Percentiles rank a stretch among this genome's conserved stretches.
Conservation (phyloP, 2,329 filamentous ascomycete genomes). For the Penicillium sp. region DNA sequence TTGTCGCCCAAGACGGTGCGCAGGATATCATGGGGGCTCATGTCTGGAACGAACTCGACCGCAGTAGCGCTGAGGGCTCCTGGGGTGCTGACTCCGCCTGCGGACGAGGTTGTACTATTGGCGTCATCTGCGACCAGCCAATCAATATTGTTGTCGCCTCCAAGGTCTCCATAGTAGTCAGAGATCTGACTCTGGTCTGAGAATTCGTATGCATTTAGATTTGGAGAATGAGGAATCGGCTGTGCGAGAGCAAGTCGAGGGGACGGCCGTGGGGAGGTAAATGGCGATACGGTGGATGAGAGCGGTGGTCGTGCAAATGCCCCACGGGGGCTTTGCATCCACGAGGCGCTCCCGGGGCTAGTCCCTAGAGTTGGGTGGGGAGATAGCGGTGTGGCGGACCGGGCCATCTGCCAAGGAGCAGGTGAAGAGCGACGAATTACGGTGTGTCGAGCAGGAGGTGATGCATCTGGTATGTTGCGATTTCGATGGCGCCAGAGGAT, state of each 20-base stretch:
- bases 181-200: conserved; percentile 77
- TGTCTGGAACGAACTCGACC: conserved; percentile 82
- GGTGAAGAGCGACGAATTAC: conserved; percentile 89
- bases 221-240: conserved; percentile 93
- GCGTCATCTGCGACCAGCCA: conserved; percentile 92
- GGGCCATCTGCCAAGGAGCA: conserved; percentile 82
- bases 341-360: conserved; percentile 80
- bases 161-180: conserved; percentile 87
- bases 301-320: conserved; percentile 76
- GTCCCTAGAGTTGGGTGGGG: conserved; percentile 76
- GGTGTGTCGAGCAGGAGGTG: conserved; percentile 83
- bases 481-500: conserved; percentile 70
- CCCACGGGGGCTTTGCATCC: conserved; percentile 71
- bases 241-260: conserved; percentile 87
- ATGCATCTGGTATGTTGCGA: conserved; percentile 57
- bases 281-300: conserved; percentile 78
- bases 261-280: conserved; percentile 89
- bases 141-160: conserved; percentile 85
- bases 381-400: conserved; percentile 75
- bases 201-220: conserved; percentile 92
- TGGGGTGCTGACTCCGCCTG: conserved; percentile 69
- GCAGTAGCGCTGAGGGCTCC: conserved; percentile 73
- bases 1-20: conserved; percentile 90
- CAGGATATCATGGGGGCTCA: conserved; percentile 98
- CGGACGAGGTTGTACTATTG: conserved; percentile 75